phyloP scores from a whole-genome alignment of 176 grass and related monocot genomes.

The Rhynchospora tenuis region DNA sequence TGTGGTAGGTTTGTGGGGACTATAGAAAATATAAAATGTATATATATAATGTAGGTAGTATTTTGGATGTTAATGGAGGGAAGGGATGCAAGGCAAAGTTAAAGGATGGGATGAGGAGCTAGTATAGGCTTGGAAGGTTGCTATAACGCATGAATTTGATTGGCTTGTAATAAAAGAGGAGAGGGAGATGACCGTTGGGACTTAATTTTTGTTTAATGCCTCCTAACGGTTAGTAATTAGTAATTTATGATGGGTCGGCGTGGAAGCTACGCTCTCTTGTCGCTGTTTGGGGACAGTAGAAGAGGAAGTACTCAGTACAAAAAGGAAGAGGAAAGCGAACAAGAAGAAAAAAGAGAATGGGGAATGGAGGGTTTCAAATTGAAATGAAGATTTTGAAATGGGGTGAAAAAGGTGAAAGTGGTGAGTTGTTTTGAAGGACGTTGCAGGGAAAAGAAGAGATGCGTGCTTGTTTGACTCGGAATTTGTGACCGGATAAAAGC shows the following conservation, averaged over 20 bases:
- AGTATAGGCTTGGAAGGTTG: background rate
- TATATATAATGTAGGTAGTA: background rate
- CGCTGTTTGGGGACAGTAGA: background rate
- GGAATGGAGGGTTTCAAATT: conserved; percentile 6
- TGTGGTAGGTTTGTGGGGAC: conserved; percentile 16
- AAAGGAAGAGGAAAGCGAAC: background rate
- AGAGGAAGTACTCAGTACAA: background rate
- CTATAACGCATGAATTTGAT: conserved; percentile 24
- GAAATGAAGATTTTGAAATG: conserved; percentile 11
- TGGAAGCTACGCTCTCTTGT: conserved; percentile 26
- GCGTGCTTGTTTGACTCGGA: conserved; percentile 20
- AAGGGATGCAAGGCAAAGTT: background rate
- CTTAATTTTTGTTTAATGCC: conserved; percentile 1
- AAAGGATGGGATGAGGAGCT: conserved; percentile 1
- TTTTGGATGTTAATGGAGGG: conserved; percentile 21
- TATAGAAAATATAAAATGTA: background rate
- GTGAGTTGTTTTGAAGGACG: background rate
- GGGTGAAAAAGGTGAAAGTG: conserved; percentile 1
- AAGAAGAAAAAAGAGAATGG: background rate
- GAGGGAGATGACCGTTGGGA: conserved; percentile 25
- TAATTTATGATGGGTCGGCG: conserved; percentile 17
- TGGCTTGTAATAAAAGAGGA: conserved; percentile 8
- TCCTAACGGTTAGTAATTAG: conserved; percentile 22
- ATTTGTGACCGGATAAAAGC: background rate
- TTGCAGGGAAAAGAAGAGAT: background rate